Evolutionary conservation across 805 yeast species (phyloP).

Genomic region (Zygoascus flipseniorum): DNA sequence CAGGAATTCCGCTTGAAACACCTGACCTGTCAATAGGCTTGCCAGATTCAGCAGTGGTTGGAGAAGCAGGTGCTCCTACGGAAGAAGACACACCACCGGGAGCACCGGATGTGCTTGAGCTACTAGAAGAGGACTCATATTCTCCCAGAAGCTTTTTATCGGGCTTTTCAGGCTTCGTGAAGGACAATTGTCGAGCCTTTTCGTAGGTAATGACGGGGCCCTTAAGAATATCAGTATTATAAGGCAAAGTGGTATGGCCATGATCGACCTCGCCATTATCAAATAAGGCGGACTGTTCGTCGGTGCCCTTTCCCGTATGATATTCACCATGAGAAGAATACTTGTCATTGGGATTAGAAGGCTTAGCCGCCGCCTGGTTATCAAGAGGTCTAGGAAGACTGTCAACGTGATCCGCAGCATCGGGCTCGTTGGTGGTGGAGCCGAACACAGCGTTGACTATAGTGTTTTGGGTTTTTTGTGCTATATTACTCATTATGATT

Average conservation of each 20-base stretch:
- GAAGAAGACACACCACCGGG: too few species aligned
- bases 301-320: background rate
- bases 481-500: background rate
- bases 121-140: background rate
- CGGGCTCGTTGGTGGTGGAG: background rate
- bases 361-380: background rate
- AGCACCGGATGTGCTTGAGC: background rate
- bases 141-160: background rate
- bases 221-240: background rate
- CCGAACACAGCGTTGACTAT: background rate
- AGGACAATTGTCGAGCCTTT: conserved; percentile 1
- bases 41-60: too few species aligned
- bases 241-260: background rate
- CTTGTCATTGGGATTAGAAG: background rate
- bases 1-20: background rate
- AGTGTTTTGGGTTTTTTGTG: background rate
- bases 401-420: background rate
- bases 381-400: background rate
- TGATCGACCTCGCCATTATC: background rate
- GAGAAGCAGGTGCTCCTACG: too few species aligned
- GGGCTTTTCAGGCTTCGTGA: background rate
- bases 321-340: background rate
- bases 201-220: background rate
- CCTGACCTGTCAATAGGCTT: too few species aligned
- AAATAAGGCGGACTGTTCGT: background rate